Conservation (phyloP, 805 yeast genomes). For the Lachancea mirantina region DNA sequence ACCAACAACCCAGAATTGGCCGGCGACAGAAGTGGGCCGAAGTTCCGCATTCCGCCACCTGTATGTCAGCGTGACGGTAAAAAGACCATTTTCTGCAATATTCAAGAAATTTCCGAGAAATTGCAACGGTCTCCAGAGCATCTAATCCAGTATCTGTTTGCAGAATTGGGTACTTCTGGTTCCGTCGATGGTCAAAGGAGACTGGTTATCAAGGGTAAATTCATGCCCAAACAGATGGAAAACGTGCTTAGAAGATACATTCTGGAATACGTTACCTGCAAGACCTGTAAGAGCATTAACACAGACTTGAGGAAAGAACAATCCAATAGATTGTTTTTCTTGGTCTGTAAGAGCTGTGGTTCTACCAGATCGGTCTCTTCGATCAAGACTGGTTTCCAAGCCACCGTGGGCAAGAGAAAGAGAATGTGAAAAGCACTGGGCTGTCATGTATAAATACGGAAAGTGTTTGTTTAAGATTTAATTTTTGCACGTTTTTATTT, state of each 20-base stretch:
- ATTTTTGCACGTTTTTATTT: not conserved
- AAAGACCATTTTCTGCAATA: conserved; percentile 92
- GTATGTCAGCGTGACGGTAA: conserved; percentile 96
- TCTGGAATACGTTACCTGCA: conserved; percentile 95
- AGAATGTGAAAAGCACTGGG: conserved; percentile 32
- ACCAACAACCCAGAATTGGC: conserved; percentile 97
- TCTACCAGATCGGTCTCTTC: conserved; percentile 94
- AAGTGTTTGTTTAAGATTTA: no score
- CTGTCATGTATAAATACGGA: not conserved
- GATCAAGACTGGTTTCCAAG: conserved; percentile 99
- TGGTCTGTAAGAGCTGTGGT: conserved; percentile 98
- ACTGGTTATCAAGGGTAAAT: conserved; percentile 94
- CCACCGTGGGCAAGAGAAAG: conserved; percentile 89
- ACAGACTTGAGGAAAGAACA: conserved; percentile 93
- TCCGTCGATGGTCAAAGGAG: conserved; percentile 97
- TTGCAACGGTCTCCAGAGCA: conserved; percentile 97
- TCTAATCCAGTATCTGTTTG: conserved; percentile 91
- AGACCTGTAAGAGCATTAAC: conserved; percentile 97
- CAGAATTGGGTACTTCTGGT: conserved; percentile 99
- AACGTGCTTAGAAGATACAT: conserved; percentile 93
- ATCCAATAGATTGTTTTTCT: conserved; percentile 91
- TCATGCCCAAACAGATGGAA: conserved; percentile 96
- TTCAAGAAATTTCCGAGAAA: conserved; percentile 88
- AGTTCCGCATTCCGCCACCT: conserved; percentile 97
- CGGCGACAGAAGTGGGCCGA: conserved; percentile 87